These are phyloP conservation scores for Vitis hybrid DNA, from an alignment of 177 flowering plant genomes.

Conservation along the genomic window DNA sequence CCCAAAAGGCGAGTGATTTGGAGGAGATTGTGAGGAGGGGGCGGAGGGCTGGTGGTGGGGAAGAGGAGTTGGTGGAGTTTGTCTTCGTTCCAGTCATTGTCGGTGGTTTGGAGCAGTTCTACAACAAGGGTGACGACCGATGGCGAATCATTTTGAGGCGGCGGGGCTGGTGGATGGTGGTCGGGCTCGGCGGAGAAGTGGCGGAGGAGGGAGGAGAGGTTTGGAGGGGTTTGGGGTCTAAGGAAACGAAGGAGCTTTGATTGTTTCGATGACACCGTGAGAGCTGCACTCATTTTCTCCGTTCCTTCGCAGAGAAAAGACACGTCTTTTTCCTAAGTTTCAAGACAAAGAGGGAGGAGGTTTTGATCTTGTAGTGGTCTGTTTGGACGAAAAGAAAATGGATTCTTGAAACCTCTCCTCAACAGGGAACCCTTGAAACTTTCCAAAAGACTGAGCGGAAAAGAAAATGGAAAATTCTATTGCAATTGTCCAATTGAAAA, in stretches of 20 bases:
- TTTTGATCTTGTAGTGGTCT: no score
- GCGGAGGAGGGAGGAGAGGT: constrained; percentile 10
- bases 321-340: no score
- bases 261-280: constrained; percentile 7
- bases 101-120: constrained; percentile 18
- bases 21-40: constrained; percentile 30
- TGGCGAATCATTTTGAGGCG: neutral
- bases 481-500: no score
- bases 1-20: constrained; percentile 40
- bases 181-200: constrained; percentile 9
- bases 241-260: constrained; percentile 16
- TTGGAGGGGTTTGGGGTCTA: constrained; percentile 6
- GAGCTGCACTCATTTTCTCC: constrained; percentile 17
- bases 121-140: constrained; percentile 16
- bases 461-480: no score
- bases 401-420: no score
- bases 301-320: neutral
- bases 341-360: no score
- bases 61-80: constrained; percentile 19
- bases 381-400: no score
- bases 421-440: no score
- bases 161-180: neutral
- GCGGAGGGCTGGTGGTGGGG: constrained; percentile 12
- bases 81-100: constrained; percentile 22
- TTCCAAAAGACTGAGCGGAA: no score